Evolutionary conservation across 768 basidiomycete species (phyloP).

Genomic region (Leccinellum albellum): DNA sequence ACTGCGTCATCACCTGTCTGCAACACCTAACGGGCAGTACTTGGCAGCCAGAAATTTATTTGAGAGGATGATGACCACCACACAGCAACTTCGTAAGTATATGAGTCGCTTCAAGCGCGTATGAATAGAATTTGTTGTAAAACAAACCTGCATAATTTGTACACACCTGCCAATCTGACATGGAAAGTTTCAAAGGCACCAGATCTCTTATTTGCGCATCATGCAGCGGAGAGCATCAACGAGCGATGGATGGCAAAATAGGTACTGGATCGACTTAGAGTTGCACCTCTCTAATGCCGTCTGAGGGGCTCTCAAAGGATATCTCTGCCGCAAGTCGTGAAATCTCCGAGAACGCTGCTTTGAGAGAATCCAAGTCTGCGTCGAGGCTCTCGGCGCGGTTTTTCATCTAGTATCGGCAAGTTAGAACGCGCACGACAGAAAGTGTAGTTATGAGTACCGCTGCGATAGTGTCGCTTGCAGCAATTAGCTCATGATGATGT

Average conservation of each 20-base stretch:
- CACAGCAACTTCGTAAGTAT: constrained; percentile 1
- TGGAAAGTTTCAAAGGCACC: background rate
- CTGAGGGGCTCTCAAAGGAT: constrained; percentile 41
- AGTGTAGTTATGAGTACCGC: constrained; percentile 46
- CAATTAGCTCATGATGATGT: constrained; percentile 92
- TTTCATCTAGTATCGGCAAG: constrained; percentile 64
- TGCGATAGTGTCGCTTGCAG: constrained; percentile 88
- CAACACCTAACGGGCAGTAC: constrained; percentile 38
- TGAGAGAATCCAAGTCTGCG: constrained; percentile 75
- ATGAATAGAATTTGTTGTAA: constrained; percentile 6
- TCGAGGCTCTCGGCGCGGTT: constrained; percentile 82
- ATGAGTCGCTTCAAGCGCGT: constrained; percentile 4
- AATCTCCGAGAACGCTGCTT: constrained; percentile 81
- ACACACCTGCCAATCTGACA: background rate
- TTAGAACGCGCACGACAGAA: background rate
- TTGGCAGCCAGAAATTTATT: constrained; percentile 45
- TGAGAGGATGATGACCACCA: constrained; percentile 7
- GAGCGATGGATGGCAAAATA: background rate
- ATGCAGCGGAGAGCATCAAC: background rate
- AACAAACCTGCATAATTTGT: constrained; percentile 11
- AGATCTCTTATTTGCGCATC: background rate
- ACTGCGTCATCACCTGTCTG: constrained; percentile 38
- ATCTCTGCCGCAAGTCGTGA: constrained; percentile 73
- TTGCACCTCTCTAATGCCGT: background rate
- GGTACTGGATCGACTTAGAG: background rate